Conservation (phyloP, 2,329 filamentous ascomycete genomes). For the Colletotrichum liriopes region DNA sequence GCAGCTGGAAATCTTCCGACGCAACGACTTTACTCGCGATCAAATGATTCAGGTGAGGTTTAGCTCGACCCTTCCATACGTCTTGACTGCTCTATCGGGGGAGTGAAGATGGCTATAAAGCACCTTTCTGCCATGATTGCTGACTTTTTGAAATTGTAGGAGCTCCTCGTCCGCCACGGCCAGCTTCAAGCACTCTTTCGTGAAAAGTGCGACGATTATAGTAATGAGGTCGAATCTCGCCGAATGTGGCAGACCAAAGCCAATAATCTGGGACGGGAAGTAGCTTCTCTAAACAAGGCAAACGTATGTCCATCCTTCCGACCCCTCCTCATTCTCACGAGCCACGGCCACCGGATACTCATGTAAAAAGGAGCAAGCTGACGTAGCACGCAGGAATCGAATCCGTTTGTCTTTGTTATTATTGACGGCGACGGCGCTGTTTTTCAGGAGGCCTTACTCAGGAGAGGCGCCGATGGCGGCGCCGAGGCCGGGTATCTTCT, state of each 20-base stretch:
- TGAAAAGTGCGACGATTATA: conserved; percentile 44
- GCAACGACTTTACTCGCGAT: conserved; percentile 34
- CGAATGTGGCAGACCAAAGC: conserved; percentile 45
- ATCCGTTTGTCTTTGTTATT: conserved; percentile 52
- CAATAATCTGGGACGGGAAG: conserved; percentile 20
- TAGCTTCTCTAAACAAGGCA: conserved; percentile 35
- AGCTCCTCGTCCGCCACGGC: conserved; percentile 25
- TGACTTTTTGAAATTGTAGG: conserved; percentile 8
- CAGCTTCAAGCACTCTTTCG: conserved; percentile 27
- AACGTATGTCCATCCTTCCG: conserved; percentile 24
- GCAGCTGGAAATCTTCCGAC: conserved; percentile 36
- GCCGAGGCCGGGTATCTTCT: conserved; percentile 51
- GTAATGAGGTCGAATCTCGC: conserved; percentile 45
- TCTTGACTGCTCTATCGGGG: neutral
- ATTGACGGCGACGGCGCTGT: conserved; percentile 56
- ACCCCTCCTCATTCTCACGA: neutral
- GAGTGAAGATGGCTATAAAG: neutral
- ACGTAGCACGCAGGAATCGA: conserved; percentile 48
- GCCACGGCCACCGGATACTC: neutral
- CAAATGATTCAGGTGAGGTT: conserved; percentile 39
- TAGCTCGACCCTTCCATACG: too few relatives aligned
- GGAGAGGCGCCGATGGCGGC: conserved; percentile 52
- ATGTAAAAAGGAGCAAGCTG: neutral
- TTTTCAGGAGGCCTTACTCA: conserved; percentile 53
- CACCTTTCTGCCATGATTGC: neutral